Evolutionary conservation across 345 rosid genomes (phyloP), one percentile per base, ranked within the genome.

Genomic region (Rhizophora apiculata): DNA sequence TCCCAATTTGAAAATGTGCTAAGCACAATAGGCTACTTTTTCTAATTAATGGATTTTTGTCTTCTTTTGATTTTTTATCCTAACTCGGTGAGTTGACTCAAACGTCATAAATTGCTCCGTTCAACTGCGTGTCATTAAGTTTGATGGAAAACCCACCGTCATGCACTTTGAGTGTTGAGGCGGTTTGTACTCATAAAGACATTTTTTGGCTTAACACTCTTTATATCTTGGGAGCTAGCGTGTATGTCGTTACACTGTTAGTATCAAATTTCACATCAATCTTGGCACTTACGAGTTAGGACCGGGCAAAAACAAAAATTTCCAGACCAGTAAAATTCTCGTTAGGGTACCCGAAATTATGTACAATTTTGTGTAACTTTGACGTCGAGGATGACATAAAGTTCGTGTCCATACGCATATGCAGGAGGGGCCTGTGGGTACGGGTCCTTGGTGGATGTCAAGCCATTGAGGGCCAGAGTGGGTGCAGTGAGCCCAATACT

Each of bases 401-500:
- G 49, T 43, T 43, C 18, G 5, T 43, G 49, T 43, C 49, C 16
- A 43, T 2, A 22, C 24, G 59, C 26, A 55, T 31, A 52, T 26
- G 75, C 83, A 95, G 99, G 97, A 54, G 98, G 99, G 49, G 99
- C 99, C 1, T 92, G 99, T 67, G 98, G 98, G 73, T 94, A 94
- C 76, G 98, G 97, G 20, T 78, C 93, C 0, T 26, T 94, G 54
- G 98, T 92, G 65, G 93, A 92, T 61, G 96, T 91, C 77, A 89
- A 77, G 87, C 99, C 97, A 22, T 68, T 94, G 13, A 80, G 68
- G 80, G 97, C 98, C 0, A 74, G 98, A 29, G 98, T 91, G 6
- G 96, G 97, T 19, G 96, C 98, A 8, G 97, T 91, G 82, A 91
- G 95, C 80, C 87, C 96, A 46, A 70, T 79, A 9, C 88, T 94